phyloP scores from a whole-genome alignment of 768 basidiomycete species.

The Naganishia vaughanmartiniae region DNA sequence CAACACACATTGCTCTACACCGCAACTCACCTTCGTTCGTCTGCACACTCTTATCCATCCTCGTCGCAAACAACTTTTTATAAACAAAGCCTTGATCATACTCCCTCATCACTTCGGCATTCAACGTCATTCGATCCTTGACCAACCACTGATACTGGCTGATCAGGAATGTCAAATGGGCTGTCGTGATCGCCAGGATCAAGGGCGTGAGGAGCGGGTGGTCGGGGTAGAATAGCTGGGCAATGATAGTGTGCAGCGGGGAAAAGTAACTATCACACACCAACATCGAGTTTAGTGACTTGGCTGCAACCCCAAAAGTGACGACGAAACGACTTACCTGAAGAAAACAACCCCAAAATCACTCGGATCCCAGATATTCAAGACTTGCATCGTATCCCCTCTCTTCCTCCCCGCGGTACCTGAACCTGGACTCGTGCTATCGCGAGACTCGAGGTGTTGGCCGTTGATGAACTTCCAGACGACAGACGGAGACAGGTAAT shows the following conservation, averaged over 20 bases:
- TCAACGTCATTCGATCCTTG: slow-evolving; percentile 46
- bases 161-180: slow-evolving; percentile 41
- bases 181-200: slow-evolving; percentile 19
- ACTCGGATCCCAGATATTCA: slow-evolving; percentile 50
- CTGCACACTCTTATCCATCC: slow-evolving; percentile 44
- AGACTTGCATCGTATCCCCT: slow-evolving; percentile 41
- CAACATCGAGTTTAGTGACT: background rate
- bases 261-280: slow-evolving; percentile 39
- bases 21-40: slow-evolving; percentile 43
- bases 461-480: slow-evolving; percentile 10
- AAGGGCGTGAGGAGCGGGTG: slow-evolving; percentile 38
- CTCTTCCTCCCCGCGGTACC: slow-evolving; percentile 16
- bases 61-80: slow-evolving; percentile 43
- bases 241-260: slow-evolving; percentile 41
- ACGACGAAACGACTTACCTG: slow-evolving; percentile 38
- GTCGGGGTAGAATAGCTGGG: slow-evolving; percentile 41
- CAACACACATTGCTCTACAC: background rate
- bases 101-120: slow-evolving; percentile 51
- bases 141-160: slow-evolving; percentile 43
- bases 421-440: slow-evolving; percentile 1
- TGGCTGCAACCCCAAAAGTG: background rate
- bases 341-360: slow-evolving; percentile 50
- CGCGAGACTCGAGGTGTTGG: slow-evolving; percentile 4
- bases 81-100: slow-evolving; percentile 51
- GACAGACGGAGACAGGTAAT: slow-evolving; percentile 12